These are phyloP conservation scores for Arabidopsis lyrata DNA, from an alignment of 441 rosid genomes.

Conservation along the genomic window DNA sequence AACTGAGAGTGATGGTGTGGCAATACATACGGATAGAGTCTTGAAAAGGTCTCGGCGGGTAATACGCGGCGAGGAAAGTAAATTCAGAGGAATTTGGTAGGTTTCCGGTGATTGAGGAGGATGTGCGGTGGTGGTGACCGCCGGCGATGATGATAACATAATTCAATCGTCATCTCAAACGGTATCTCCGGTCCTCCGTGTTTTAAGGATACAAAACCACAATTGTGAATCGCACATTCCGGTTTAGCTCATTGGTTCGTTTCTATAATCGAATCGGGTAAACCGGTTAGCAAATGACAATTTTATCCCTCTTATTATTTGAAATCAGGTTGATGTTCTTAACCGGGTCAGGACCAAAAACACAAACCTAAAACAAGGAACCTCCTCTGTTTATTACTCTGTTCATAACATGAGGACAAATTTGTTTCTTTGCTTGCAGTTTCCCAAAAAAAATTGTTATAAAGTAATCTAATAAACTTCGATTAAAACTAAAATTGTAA, in stretches of 20 bases:
- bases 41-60: conserved; percentile 41
- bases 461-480: conserved; percentile 11
- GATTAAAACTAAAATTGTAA: conserved; percentile 11
- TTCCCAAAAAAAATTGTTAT: background rate
- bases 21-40: conserved; percentile 42
- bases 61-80: conserved; percentile 18
- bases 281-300: background rate
- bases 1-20: conserved; percentile 36
- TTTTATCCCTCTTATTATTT: background rate
- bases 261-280: background rate
- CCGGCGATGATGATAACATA: conserved; percentile 46
- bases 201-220: conserved; percentile 55
- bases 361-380: background rate
- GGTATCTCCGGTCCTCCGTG: conserved; percentile 22
- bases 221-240: conserved; percentile 52
- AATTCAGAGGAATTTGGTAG: background rate
- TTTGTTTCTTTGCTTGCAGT: background rate
- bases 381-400: conserved; percentile 13
- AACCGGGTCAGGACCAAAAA: conserved; percentile 10
- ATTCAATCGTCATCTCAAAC: conserved; percentile 36
- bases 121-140: conserved; percentile 31
- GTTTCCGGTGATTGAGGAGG: conserved; percentile 34
- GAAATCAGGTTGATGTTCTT: background rate
- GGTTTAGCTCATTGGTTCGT: conserved; percentile 35
- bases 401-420: background rate